Percentiles rank a stretch among this genome's conserved stretches.
Conservation (phyloP, 306 rosid genomes). For the Chamaecrista fasciculata region DNA sequence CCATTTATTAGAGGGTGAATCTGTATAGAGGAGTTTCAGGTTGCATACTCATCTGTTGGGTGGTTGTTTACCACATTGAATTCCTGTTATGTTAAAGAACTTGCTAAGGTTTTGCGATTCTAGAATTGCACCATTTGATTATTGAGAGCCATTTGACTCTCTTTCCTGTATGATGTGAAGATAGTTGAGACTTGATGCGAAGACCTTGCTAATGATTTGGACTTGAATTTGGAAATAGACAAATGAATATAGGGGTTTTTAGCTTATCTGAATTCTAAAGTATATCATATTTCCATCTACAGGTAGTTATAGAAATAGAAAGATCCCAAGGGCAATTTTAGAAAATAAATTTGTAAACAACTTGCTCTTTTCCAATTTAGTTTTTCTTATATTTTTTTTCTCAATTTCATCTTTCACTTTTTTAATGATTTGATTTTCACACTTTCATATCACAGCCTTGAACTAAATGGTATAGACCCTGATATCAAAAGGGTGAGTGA, state of each 20-base stretch:
- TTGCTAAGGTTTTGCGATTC: background rate
- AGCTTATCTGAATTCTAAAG: background rate
- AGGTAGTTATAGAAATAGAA: too few relatives aligned
- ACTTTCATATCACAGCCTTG: too few relatives aligned
- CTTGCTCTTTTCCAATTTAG: too few relatives aligned
- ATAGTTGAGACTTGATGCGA: background rate
- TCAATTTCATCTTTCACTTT: too few relatives aligned
- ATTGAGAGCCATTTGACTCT: background rate
- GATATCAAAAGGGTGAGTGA: too few relatives aligned
- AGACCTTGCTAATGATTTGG: background rate
- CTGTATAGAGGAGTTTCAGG: conserved; percentile 39
- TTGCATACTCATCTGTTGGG: background rate
- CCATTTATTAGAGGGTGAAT: conserved; percentile 35
- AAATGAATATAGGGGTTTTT: background rate
- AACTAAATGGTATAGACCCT: too few relatives aligned
- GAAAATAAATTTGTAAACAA: too few relatives aligned
- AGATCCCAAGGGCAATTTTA: too few relatives aligned
- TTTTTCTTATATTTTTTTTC: too few relatives aligned
- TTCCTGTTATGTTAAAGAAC: conserved; percentile 23
- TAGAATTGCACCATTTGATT: background rate
- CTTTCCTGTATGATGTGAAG: background rate
- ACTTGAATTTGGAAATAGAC: background rate
- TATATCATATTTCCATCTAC: too few relatives aligned
- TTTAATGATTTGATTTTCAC: too few relatives aligned
- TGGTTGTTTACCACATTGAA: conserved; percentile 1